These are phyloP conservation scores for Phoma herbarum DNA, from an alignment of 2,329 filamentous ascomycete genomes.

Conservation along the genomic window DNA sequence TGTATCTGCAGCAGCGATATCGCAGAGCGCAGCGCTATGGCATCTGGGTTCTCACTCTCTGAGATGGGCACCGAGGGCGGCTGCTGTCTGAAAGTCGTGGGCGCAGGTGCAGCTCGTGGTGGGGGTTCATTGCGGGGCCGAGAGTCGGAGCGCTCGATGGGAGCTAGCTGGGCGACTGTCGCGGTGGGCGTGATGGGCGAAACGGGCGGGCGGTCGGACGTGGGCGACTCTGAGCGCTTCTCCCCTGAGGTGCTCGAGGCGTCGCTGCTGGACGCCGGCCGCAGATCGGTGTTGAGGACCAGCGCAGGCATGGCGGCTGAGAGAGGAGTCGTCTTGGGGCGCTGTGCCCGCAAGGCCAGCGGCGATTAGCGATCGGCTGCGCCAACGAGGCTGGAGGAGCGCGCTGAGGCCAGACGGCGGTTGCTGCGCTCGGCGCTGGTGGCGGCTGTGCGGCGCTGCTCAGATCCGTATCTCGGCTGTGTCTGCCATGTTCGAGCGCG, in stretches of 20 bases:
- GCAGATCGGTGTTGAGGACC: constrained; percentile 42
- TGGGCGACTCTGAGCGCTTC: constrained; percentile 41
- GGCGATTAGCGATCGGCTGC: not conserved
- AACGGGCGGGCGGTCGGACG: constrained; percentile 50
- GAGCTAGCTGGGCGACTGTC: constrained; percentile 47
- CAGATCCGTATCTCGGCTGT: constrained; percentile 12
- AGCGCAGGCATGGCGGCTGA: constrained; percentile 51
- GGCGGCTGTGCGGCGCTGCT: constrained; percentile 17
- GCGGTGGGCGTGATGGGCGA: constrained; percentile 53
- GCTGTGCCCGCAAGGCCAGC: constrained; percentile 19
- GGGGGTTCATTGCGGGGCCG: constrained; percentile 40
- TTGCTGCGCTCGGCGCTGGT: constrained; percentile 3
- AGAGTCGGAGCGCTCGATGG: constrained; percentile 37
- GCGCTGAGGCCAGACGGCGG: constrained; percentile 10
- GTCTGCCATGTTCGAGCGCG: constrained; percentile 16
- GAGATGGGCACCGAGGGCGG: constrained; percentile 58
- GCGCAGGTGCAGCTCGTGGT: constrained; percentile 27
- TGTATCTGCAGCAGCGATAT: constrained; percentile 90
- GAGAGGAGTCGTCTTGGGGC: constrained; percentile 31
- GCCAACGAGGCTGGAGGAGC: constrained; percentile 16
- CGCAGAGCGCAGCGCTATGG: constrained; percentile 83
- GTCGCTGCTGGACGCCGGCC: constrained; percentile 36
- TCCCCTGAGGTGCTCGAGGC: constrained; percentile 34
- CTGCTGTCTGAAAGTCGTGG: constrained; percentile 51
- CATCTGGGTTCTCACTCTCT: constrained; percentile 76